Base-by-base conservation (phyloP, 305 asterid species). In the Solanum hybrid region DNA sequence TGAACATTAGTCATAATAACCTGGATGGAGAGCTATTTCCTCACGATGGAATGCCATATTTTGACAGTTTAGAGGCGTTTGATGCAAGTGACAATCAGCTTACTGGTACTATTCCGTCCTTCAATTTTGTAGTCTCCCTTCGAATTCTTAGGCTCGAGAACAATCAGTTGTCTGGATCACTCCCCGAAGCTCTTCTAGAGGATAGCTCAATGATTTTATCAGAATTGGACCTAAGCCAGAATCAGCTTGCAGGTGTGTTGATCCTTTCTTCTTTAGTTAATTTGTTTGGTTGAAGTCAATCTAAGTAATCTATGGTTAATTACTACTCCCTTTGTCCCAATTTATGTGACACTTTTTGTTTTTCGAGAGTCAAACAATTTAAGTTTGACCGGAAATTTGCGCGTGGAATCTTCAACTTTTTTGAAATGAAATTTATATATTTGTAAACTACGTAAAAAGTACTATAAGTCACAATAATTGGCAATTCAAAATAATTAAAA, bases 11-110 rank as follows among this genome's bases (percentile, higher is more conserved):
- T 80, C 73, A 90, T 67, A 97, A 97, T 92, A 92, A 90, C 91
- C 88, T 97, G 93, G 92, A 93, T 5, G 97, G 97, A 8, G 94
- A 93, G 91, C 97, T 97, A 13, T 97, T 96, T 91, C 93, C 97
- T 88, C 97, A 95, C n/a, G 99, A 96, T 88, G 99, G 98, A 86
- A 96, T 97, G 89, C 97, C 98, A 8, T 97, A 87, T 89, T 95
- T 97, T 36, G 98, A 95, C 91, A 94, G 90, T 89, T 94, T 96
- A 28, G 98, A 96, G 94, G 95, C 95, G 91, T 93, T 97, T 86
- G 99, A 95, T 95, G 98, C 95, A 20, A 90, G 96, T 29, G 90
- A 91, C 87, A 97, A 95, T 93, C 93, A 35, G 90, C 92, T 97
- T 75, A 89, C 87, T 36, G 98, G 98, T 46, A 94, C 93, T 46